phyloP scores from a whole-genome alignment of 306 rosid genomes.

The Hylodesmum podocarpum region DNA sequence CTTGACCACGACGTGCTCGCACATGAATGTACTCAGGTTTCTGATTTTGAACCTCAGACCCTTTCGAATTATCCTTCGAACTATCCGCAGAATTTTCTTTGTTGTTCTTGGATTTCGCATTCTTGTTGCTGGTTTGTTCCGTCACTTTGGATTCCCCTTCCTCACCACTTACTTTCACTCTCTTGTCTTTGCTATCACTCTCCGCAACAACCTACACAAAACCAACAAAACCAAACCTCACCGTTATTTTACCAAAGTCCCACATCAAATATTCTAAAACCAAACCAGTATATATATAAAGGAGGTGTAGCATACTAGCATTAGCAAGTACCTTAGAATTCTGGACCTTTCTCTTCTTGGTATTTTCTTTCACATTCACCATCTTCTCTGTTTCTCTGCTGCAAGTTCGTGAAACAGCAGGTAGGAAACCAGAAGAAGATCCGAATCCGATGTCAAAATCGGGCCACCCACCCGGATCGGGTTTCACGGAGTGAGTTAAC shows the following conservation, averaged over 20 bases:
- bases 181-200: constrained; percentile 53
- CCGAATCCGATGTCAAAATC: too few species aligned
- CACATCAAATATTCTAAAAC: too few species aligned
- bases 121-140: constrained; percentile 41
- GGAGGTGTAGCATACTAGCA: too few species aligned
- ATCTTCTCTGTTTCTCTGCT: background rate
- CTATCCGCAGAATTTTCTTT: background rate
- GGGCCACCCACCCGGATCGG: constrained; percentile 62
- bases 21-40: constrained; percentile 91
- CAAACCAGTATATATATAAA: too few species aligned
- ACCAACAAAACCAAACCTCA: background rate
- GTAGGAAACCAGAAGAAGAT: background rate
- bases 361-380: too few species aligned
- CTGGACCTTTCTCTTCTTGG: background rate
- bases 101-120: constrained; percentile 34
- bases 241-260: background rate
- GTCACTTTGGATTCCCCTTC: constrained; percentile 72
- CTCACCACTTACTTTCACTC: constrained; percentile 51
- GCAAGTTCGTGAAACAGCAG: too few species aligned
- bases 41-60: constrained; percentile 72
- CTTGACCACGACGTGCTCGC: constrained; percentile 93
- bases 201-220: too few species aligned
- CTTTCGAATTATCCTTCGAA: constrained; percentile 78
- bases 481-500: constrained; percentile 41
- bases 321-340: background rate